phyloP scores from a whole-genome alignment of 2,329 filamentous ascomycete species.

The Akanthomyces muscarius region DNA sequence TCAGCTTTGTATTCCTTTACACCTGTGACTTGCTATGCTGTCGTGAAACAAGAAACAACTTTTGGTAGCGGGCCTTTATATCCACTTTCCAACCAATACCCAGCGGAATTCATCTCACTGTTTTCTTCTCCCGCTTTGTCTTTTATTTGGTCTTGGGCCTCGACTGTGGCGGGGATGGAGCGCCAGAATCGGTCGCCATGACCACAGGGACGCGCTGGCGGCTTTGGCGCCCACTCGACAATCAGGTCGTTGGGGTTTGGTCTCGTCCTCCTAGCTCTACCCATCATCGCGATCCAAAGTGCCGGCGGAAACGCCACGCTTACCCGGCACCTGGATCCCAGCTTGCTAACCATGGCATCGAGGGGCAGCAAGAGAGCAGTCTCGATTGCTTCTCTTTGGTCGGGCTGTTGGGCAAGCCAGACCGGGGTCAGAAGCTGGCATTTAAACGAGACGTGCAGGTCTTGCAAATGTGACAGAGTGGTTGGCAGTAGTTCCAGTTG shows the following conservation, averaged over 20 bases:
- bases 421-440: not conserved
- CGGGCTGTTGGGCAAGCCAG: not conserved
- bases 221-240: not conserved
- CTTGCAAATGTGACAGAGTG: not conserved
- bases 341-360: not conserved
- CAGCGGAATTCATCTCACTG: not conserved
- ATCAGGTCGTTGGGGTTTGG: not conserved
- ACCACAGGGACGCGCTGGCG: not conserved
- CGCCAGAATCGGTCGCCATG: not conserved
- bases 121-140: not conserved
- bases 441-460: conserved; percentile 6
- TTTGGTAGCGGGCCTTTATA: not conserved
- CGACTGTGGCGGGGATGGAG: not conserved
- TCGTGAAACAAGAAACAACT: not conserved
- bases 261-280: not conserved
- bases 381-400: not conserved
- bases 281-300: not conserved
- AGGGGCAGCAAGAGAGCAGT: not conserved
- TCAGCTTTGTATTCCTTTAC: not conserved
- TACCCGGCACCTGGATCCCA: not conserved
- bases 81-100: conserved; percentile 1
- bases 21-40: no score
- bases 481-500: not conserved
- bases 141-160: not conserved
- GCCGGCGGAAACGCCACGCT: not conserved